A percentile compares a stretch with the other conserved stretches of the same genome.
phyloP scores from a whole-genome alignment of 805 yeast species.

The Komagataella pastoris region DNA sequence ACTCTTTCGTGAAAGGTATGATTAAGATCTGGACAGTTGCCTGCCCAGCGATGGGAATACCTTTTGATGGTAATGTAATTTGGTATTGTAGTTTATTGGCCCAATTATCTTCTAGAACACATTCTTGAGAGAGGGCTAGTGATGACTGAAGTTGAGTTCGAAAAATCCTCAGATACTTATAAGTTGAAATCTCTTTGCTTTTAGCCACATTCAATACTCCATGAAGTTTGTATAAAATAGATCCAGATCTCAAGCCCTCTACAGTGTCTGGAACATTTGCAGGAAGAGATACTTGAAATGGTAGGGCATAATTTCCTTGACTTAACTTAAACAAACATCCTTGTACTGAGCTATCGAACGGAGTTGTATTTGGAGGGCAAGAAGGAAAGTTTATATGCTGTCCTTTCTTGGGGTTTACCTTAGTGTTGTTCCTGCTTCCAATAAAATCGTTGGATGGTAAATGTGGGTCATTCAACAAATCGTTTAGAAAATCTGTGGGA shows the following conservation, averaged over 20 bases:
- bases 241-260: constrained; percentile 32
- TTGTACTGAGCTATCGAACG: constrained; percentile 10
- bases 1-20: constrained; percentile 33
- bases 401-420: not conserved
- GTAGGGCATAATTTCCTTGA: constrained; percentile 37
- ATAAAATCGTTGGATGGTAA: not conserved
- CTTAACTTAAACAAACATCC: constrained; percentile 23
- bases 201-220: constrained; percentile 11
- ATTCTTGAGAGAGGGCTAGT: constrained; percentile 24
- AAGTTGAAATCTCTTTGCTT: constrained; percentile 11
- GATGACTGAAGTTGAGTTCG: constrained; percentile 29
- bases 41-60: constrained; percentile 31
- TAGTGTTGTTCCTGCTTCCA: not conserved
- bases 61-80: constrained; percentile 27
- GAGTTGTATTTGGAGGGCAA: constrained; percentile 2
- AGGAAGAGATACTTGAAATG: constrained; percentile 30
- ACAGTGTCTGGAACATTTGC: constrained; percentile 34
- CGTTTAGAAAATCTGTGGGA: not conserved
- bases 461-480: not conserved
- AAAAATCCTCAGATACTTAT: constrained; percentile 27
- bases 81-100: constrained; percentile 37
- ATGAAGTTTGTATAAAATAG: constrained; percentile 24
- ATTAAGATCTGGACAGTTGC: constrained; percentile 27
- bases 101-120: constrained; percentile 38
- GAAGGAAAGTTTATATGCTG: constrained; percentile 15